Percentiles rank a stretch among this genome's conserved stretches.
phyloP scores from a whole-genome alignment of 257 asterid genomes.

The Solanum infundibuliforme region DNA sequence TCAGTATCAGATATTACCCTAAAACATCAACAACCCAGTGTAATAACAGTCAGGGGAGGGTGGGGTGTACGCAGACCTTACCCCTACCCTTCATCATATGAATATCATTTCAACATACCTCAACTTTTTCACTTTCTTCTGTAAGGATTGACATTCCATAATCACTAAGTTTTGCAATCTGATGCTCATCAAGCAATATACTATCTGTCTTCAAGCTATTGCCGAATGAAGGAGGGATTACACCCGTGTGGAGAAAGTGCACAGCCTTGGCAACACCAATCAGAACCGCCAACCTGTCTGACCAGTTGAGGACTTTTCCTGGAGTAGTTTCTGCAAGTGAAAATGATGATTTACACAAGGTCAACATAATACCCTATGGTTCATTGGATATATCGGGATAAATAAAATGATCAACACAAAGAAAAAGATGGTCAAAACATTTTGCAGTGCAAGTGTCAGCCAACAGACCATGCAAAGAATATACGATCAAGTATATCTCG shows the following conservation, averaged over 20 bases:
- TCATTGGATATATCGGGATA: too few relatives aligned
- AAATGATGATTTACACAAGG: background rate
- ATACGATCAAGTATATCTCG: background rate
- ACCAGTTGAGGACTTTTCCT: slow-evolving; percentile 51
- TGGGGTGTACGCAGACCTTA: background rate
- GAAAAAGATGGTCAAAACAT: background rate
- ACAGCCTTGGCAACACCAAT: slow-evolving; percentile 62
- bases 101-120: slow-evolving; percentile 17
- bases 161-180: slow-evolving; percentile 59
- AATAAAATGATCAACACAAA: background rate
- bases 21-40: background rate
- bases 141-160: slow-evolving; percentile 55
- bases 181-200: slow-evolving; percentile 45
- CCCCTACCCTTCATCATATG: background rate
- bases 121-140: slow-evolving; percentile 31
- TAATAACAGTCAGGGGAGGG: background rate
- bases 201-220: slow-evolving; percentile 47
- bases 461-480: background rate
- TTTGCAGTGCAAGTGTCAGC: background rate
- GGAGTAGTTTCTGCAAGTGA: slow-evolving; percentile 32
- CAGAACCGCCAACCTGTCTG: slow-evolving; percentile 46
- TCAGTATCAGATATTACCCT: background rate
- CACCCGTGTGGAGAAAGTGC: slow-evolving; percentile 71
- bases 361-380: background rate
- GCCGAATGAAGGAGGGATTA: slow-evolving; percentile 54